These are phyloP conservation scores for Solanum lycopersicoides DNA, from an alignment of 257 asterid species.

Conservation along the genomic window DNA sequence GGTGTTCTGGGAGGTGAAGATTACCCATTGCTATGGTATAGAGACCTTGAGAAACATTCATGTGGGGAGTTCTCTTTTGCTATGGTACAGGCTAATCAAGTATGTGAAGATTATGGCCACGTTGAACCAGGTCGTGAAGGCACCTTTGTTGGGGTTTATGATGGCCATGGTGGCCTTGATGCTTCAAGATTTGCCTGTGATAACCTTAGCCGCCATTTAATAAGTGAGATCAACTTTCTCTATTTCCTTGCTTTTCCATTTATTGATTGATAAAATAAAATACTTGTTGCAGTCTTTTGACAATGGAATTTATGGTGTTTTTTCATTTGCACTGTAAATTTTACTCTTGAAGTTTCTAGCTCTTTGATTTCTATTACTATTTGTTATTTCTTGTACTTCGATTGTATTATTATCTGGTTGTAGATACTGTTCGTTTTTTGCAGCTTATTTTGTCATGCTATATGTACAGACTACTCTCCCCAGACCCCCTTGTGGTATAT, in stretches of 20 bases:
- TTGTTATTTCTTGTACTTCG: neutral
- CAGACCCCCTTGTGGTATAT: neutral
- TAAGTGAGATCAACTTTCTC: conserved; percentile 27
- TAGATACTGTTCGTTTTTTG: neutral
- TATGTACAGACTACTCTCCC: neutral
- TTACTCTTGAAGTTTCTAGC: neutral
- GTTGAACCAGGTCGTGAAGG: conserved; percentile 55
- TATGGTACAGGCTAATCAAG: conserved; percentile 56
- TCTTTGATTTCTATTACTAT: neutral
- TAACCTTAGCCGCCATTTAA: conserved; percentile 41
- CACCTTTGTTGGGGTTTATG: conserved; percentile 73
- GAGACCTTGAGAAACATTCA: conserved; percentile 72
- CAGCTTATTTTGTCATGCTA: neutral
- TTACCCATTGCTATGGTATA: conserved; percentile 48
- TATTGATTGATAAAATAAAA: neutral
- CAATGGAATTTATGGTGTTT: neutral
- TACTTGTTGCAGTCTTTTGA: too few species aligned
- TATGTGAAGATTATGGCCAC: conserved; percentile 68
- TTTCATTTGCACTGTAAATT: neutral
- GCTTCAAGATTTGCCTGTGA: conserved; percentile 50
- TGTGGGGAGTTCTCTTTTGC: conserved; percentile 70
- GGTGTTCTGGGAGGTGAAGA: neutral
- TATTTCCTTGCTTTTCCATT: neutral
- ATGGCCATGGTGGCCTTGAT: conserved; percentile 83
- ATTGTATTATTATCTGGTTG: neutral